Percentiles rank a stretch among this genome's conserved stretches.
Evolutionary conservation across 2,329 filamentous ascomycete species (phyloP).

Genomic region (Blumeria hordei): DNA sequence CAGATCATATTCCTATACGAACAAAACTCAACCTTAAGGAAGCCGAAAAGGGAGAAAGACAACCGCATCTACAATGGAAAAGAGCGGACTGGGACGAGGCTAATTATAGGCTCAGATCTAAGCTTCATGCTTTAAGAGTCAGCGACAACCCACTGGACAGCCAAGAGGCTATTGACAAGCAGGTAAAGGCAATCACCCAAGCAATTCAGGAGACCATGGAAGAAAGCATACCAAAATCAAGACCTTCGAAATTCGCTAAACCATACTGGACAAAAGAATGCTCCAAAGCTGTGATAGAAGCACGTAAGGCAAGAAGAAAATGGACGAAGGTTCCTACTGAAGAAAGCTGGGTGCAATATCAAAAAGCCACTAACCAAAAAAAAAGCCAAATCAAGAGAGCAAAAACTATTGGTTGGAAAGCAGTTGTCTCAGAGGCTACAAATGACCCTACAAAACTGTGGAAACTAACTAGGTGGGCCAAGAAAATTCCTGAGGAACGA

Average conservation of each 20-base stretch:
- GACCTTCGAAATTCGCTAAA: not conserved
- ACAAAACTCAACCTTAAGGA: not conserved
- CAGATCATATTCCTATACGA: not conserved
- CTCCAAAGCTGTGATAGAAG: not conserved
- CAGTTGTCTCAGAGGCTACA: not conserved
- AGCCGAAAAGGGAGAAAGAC: not conserved
- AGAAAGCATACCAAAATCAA: not conserved
- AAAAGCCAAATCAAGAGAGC: not conserved
- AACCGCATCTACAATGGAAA: not conserved
- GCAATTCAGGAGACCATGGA: not conserved
- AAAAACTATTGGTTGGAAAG: not conserved
- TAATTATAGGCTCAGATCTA: not conserved
- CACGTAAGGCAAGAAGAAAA: not conserved
- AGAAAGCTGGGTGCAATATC: not conserved
- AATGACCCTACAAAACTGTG: not conserved
- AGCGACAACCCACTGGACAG: not conserved
- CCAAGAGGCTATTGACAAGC: not conserved
- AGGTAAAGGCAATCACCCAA: not conserved
- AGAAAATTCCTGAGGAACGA: not conserved
- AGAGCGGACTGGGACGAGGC: not conserved
- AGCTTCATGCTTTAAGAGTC: not conserved
- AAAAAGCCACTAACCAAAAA: not conserved
- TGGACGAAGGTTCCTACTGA: not conserved
- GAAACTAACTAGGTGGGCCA: not conserved
- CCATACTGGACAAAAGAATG: not conserved